A percentile compares a stretch with the other conserved stretches of the same genome.
Evolutionary conservation across 2,329 filamentous ascomycete species (phyloP).

Genomic region (Xylaria sp.): DNA sequence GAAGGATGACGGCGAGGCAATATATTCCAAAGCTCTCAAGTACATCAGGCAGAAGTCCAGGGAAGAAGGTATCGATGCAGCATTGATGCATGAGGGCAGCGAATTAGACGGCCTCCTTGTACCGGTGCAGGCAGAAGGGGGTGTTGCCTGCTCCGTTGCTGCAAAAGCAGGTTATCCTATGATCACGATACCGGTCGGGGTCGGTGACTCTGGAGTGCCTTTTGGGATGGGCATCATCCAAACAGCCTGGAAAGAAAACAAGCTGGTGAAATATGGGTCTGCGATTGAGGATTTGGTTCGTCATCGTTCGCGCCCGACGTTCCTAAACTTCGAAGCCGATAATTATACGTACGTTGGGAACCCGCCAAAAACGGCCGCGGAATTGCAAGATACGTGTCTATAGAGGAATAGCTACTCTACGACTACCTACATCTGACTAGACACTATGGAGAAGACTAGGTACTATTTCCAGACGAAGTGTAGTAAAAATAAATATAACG

Average conservation of each 20-base stretch:
- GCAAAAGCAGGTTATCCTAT: constrained; percentile 25
- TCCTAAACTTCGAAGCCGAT: constrained; percentile 10
- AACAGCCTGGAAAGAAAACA: constrained; percentile 17
- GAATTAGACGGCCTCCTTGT: constrained; percentile 20
- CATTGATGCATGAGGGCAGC: constrained; percentile 1
- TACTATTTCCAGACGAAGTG: too few relatives aligned
- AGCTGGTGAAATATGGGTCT: constrained; percentile 16
- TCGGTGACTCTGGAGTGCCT: constrained; percentile 10
- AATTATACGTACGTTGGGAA: constrained; percentile 14
- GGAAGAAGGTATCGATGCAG: constrained; percentile 22
- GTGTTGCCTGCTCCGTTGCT: constrained; percentile 18
- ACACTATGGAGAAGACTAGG: too few relatives aligned
- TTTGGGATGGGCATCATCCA: constrained; percentile 21
- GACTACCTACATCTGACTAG: too few relatives aligned
- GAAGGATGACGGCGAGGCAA: constrained; percentile 7
- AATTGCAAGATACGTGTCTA: too few relatives aligned
- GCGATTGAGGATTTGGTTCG: constrained; percentile 20
- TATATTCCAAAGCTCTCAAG: constrained; percentile 7
- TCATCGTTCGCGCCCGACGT: constrained; percentile 2
- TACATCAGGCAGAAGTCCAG: constrained; percentile 11
- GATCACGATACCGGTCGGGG: constrained; percentile 22
- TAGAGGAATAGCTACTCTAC: too few relatives aligned
- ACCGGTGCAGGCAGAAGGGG: constrained; percentile 14
- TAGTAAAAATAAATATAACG: too few relatives aligned
- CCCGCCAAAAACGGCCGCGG: background rate